phyloP scores from a whole-genome alignment of 108 stramenopile species.

The Skeletonema tropicum region DNA sequence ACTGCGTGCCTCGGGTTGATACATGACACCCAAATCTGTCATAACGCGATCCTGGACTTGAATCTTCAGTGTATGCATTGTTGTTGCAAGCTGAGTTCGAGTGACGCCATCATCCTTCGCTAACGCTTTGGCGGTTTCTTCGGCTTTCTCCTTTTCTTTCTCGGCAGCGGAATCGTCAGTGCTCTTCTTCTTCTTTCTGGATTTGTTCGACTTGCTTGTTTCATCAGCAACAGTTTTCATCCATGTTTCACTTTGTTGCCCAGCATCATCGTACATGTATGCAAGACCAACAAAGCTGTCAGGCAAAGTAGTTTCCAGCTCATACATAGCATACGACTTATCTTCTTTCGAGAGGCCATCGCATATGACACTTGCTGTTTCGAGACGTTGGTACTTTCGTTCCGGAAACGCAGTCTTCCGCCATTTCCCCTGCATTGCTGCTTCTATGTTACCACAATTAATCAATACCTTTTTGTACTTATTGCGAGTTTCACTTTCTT shows the following conservation, averaged over 20 bases:
- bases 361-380: conserved; percentile 66
- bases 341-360: conserved; percentile 82
- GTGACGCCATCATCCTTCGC: conserved; percentile 83
- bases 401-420: conserved; percentile 74
- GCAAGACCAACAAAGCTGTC: conserved; percentile 84
- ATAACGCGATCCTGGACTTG: conserved; percentile 84
- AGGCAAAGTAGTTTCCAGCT: conserved; percentile 68
- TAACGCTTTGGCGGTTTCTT: conserved; percentile 64
- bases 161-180: conserved; percentile 20
- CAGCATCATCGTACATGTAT: conserved; percentile 82
- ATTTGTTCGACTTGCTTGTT: conserved; percentile 38
- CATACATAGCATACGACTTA: conserved; percentile 77
- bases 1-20: conserved; percentile 74
- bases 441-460: conserved; percentile 60
- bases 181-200: conserved; percentile 41
- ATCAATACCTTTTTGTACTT: conserved; percentile 55
- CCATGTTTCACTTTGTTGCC: conserved; percentile 83
- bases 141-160: conserved; percentile 49
- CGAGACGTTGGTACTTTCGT: conserved; percentile 72
- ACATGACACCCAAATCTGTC: conserved; percentile 79
- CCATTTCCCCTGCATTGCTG: conserved; percentile 80
- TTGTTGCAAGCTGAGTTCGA: conserved; percentile 76
- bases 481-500: conserved; percentile 58
- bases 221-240: conserved; percentile 83
- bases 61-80: conserved; percentile 73